Base-by-base conservation (phyloP, 2,329 filamentous ascomycete genomes). In the Pseudogymnoascus sp. region DNA sequence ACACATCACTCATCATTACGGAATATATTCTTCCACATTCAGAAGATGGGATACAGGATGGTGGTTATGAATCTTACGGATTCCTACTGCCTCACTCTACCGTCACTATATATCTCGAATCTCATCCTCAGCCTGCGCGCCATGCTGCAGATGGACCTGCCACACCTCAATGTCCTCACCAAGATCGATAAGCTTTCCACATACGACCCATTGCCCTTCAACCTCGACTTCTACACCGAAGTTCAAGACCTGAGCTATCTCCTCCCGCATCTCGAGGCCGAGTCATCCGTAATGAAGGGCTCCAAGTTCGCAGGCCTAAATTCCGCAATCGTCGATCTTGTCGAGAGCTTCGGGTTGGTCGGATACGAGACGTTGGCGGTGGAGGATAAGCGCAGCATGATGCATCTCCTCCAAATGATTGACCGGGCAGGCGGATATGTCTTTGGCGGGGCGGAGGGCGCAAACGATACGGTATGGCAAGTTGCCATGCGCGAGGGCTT, bases 81-180 rank as follows among this genome's bases (percentile, higher is more conserved):
- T 74, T 96, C 91, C 4, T 94, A 96, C 73, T 93, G 91, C 73
- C 82, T 97, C 29, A 96, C 92, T 0, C 86, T 95, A 64, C 94
- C 94, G 0, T 97, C 92, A 2, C 84, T 97, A 65, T 99, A 97
- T 76, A 89, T 99, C 64, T 96, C 93, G 68, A 94, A 95, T 69
- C 82, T 99, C 63, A 87, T 99, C 63, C 86, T 99, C 23, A 93
- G 92, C 62, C 85, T 99, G 66, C 89, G 94, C 67, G 92, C 91
- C 69, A 99, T 99, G 93, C 86, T 99, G 61, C 94, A 97, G 77
- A 93, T 99, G 83, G 94, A 97, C 72, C 89, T 97, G 65, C 92
- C 94, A 0, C 91, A 97, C 72, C 81, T 99, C 68, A 99, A 99
- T 72, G 90, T 99, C 65, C 83, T 99, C 26, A 97, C 92, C 63